A percentile compares a stretch with the other conserved stretches of the same genome.
These are phyloP conservation scores for Hansenula sp. DNA, from an alignment of 1,139 yeast genomes.

Conservation along the genomic window DNA sequence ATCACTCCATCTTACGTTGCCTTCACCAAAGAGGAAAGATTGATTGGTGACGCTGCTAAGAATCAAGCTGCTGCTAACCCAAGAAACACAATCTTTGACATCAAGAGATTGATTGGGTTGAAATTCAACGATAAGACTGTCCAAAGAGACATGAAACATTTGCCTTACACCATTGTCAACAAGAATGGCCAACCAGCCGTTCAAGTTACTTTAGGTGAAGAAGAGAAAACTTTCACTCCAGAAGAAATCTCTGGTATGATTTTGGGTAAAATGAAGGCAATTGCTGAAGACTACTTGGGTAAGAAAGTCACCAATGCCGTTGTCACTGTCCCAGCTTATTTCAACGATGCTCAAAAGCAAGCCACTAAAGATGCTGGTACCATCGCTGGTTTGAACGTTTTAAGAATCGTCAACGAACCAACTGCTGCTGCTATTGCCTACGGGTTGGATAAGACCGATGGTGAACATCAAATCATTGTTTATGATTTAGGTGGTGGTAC, in stretches of 20 bases:
- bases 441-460: conserved; percentile 90
- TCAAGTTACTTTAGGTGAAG: conserved; percentile 90
- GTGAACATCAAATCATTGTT: conserved; percentile 89
- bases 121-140: conserved; percentile 87
- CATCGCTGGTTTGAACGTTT: conserved; percentile 96
- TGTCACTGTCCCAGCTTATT: conserved; percentile 97
- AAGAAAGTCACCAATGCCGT: conserved; percentile 93
- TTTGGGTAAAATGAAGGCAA: conserved; percentile 97
- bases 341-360: conserved; percentile 98
- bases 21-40: conserved; percentile 96
- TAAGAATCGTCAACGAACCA: conserved; percentile 98
- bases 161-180: conserved; percentile 94
- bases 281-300: conserved; percentile 96
- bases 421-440: conserved; percentile 99
- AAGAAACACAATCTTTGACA: conserved; percentile 94
- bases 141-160: conserved; percentile 93
- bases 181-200: conserved; percentile 88
- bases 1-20: conserved; percentile 99
- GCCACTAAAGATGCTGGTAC: conserved; percentile 99
- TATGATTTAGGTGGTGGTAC: conserved; percentile 99
- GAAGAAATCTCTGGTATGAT: conserved; percentile 98
- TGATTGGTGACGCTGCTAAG: conserved; percentile 99
- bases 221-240: conserved; percentile 92
- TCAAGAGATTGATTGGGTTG: conserved; percentile 98
- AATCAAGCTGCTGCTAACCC: conserved; percentile 99